phyloP scores from a whole-genome alignment of 257 asterid genomes.

The Vinca minor region DNA sequence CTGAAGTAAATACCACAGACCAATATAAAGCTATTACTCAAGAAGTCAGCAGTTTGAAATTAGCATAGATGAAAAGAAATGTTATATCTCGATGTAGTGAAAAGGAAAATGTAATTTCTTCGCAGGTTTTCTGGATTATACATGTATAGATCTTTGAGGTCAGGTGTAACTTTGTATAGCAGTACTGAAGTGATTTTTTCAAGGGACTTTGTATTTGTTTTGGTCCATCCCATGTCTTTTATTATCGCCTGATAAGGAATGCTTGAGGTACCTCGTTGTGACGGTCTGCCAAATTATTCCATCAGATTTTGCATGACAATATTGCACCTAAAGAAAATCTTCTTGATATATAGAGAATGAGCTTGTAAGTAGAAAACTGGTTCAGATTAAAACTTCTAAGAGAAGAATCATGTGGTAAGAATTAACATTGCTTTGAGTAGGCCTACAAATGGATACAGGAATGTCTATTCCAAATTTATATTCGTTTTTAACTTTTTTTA shows the following conservation, averaged over 20 bases:
- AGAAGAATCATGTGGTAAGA: too few species aligned
- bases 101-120: neutral
- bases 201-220: neutral
- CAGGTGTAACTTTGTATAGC: conserved; percentile 12
- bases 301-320: too few species aligned
- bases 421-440: too few species aligned
- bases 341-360: neutral
- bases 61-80: conserved; percentile 1
- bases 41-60: neutral
- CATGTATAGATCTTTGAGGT: conserved; percentile 17
- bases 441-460: too few species aligned
- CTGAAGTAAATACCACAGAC: neutral
- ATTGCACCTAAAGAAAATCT: too few species aligned
- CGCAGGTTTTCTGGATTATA: conserved; percentile 3
- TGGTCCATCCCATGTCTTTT: neutral
- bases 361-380: too few species aligned
- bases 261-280: too few species aligned
- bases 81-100: neutral
- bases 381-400: too few species aligned
- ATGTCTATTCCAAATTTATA: too few species aligned
- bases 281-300: too few species aligned
- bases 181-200: conserved; percentile 6
- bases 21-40: neutral
- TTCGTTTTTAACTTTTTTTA: too few species aligned
- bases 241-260: too few species aligned